phyloP scores from a whole-genome alignment of 495 filamentous ascomycete species.

The Penicillium macrosclerotiorum region DNA sequence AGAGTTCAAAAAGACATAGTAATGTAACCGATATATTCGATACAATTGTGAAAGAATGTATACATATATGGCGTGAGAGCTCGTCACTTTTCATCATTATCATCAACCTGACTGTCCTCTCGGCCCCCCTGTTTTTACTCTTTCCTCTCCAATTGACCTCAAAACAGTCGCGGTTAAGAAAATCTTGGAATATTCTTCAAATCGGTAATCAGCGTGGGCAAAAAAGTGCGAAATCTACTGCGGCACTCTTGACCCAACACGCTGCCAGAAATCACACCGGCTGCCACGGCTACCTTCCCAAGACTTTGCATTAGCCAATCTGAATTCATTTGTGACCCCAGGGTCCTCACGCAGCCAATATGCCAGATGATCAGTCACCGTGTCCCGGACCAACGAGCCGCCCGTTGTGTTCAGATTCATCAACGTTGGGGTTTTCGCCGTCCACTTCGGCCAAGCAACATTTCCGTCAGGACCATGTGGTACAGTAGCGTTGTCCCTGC shows the following conservation, averaged over 20 bases:
- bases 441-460: slow-evolving; percentile 14
- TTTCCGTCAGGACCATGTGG: not conserved
- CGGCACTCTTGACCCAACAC: slow-evolving; percentile 26
- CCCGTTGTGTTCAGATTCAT: slow-evolving; percentile 26
- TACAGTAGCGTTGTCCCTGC: slow-evolving; percentile 5
- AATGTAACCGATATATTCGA: too few relatives aligned
- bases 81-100: too few relatives aligned
- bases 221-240: slow-evolving; percentile 5
- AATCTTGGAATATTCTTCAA: too few relatives aligned
- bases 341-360: slow-evolving; percentile 29
- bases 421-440: not conserved
- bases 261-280: slow-evolving; percentile 57
- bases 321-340: slow-evolving; percentile 49
- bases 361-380: slow-evolving; percentile 11
- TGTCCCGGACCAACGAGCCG: slow-evolving; percentile 4
- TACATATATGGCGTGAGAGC: too few relatives aligned
- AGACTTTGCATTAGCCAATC: slow-evolving; percentile 42
- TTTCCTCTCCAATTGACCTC: too few relatives aligned
- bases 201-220: too few relatives aligned
- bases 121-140: too few relatives aligned
- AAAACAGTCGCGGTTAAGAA: too few relatives aligned
- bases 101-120: too few relatives aligned
- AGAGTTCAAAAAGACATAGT: too few relatives aligned
- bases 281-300: slow-evolving; percentile 60
- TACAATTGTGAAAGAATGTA: too few relatives aligned